Percentiles rank a stretch among this genome's conserved stretches.
phyloP scores from a whole-genome alignment of 108 stramenopile genomes.

The Cyclostephanos tholiformis region DNA sequence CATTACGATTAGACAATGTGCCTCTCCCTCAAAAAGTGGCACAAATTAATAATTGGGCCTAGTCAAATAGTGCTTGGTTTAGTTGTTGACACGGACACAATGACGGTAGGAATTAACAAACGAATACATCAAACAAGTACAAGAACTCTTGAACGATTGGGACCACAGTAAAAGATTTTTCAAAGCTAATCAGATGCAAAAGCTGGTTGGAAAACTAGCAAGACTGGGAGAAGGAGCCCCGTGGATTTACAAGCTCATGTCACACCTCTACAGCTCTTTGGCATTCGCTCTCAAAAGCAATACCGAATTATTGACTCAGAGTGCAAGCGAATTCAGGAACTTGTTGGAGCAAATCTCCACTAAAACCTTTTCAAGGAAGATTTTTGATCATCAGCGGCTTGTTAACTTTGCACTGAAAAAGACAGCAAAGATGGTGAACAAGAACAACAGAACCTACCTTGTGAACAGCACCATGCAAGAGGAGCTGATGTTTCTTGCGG shows the following conservation, averaged over 20 bases:
- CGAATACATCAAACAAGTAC: too few species aligned
- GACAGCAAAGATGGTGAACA: not conserved
- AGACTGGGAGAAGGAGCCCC: slow-evolving; percentile 4
- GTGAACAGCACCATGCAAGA: slow-evolving; percentile 11
- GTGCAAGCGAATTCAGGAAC: not conserved
- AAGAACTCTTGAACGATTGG: too few species aligned
- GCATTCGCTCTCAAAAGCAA: slow-evolving; percentile 4
- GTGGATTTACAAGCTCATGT: slow-evolving; percentile 16
- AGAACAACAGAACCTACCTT: not conserved
- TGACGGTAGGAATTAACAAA: too few species aligned
- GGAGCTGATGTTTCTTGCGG: not conserved
- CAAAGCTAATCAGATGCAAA: not conserved
- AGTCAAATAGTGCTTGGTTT: too few species aligned
- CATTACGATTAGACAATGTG: too few species aligned
- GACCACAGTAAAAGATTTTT: not conserved
- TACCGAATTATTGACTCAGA: not conserved
- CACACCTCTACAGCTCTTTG: slow-evolving; percentile 20
- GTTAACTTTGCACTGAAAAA: not conserved
- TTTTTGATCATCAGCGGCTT: not conserved
- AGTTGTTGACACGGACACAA: too few species aligned
- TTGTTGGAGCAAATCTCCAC: not conserved
- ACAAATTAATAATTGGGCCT: too few species aligned
- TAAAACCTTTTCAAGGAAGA: not conserved
- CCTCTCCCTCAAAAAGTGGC: too few species aligned
- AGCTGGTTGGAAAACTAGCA: not conserved